A percentile compares a stretch with the other conserved stretches of the same genome.
Conservation (phyloP, 331 rosid genomes). For the Ulmus americana region DNA sequence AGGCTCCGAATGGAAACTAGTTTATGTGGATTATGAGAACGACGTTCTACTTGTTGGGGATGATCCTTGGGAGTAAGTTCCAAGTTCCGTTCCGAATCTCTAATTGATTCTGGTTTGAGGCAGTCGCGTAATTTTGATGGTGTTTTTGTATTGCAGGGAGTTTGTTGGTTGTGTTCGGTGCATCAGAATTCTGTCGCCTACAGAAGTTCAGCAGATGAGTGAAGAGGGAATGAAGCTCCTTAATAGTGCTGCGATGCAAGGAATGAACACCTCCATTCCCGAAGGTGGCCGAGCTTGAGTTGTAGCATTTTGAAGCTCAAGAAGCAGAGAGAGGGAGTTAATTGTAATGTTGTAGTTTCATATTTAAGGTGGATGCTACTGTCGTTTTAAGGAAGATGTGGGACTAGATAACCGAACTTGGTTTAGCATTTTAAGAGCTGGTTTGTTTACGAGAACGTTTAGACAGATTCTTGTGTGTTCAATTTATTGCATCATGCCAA, state of each 20-base stretch:
- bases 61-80: constrained; percentile 98
- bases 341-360: too few relatives aligned
- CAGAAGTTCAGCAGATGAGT: constrained; percentile 89
- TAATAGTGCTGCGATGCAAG: constrained; percentile 82
- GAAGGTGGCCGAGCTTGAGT: constrained; percentile 26
- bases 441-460: too few relatives aligned
- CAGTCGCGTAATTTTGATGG: too few relatives aligned
- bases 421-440: too few relatives aligned
- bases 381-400: too few relatives aligned
- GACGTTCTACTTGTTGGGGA: constrained; percentile 96
- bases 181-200: constrained; percentile 76
- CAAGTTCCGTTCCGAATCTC: not conserved
- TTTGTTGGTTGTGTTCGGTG: constrained; percentile 86
- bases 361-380: too few relatives aligned
- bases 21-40: constrained; percentile 85
- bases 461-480: too few relatives aligned
- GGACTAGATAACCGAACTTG: too few relatives aligned
- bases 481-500: too few relatives aligned
- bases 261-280: constrained; percentile 39
- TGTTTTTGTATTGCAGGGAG: constrained; percentile 47
- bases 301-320: not conserved
- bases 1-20: constrained; percentile 95
- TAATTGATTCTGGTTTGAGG: too few relatives aligned
- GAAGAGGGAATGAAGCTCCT: constrained; percentile 96
- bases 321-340: too few relatives aligned